Evolutionary conservation across 1,284 basidiomycete species (phyloP).

Genomic region (Boletus semigastroideus): DNA sequence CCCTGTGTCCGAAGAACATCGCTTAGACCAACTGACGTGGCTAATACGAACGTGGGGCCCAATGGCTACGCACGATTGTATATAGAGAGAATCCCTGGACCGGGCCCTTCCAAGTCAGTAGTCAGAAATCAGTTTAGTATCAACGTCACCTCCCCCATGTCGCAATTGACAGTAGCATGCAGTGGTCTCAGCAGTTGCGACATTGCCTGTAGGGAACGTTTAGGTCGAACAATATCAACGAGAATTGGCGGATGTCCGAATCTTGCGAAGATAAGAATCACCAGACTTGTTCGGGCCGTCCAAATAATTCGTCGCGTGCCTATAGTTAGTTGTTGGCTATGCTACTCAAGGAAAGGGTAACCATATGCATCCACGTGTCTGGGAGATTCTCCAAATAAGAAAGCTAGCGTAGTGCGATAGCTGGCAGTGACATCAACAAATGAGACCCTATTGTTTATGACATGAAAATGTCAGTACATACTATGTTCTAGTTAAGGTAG

Average conservation of each 20-base stretch:
- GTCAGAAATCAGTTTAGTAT: neutral
- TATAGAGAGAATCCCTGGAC: conserved; percentile 56
- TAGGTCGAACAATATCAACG: too few species aligned
- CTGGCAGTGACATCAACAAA: too few species aligned
- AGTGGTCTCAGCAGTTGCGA: conserved; percentile 28
- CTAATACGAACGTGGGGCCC: neutral
- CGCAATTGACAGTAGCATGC: conserved; percentile 56
- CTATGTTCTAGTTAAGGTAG: too few species aligned
- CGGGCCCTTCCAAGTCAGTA: conserved; percentile 2
- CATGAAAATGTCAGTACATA: neutral
- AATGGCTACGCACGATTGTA: conserved; percentile 39
- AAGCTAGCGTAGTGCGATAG: too few species aligned
- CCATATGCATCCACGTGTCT: too few species aligned
- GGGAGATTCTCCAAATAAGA: neutral
- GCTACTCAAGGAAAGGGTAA: too few species aligned
- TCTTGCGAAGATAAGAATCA: neutral
- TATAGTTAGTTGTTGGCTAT: neutral
- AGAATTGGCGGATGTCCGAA: neutral
- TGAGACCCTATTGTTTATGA: too few species aligned
- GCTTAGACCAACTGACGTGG: neutral
- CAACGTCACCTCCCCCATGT: conserved; percentile 56
- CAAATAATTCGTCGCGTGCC: neutral
- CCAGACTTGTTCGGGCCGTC: conserved; percentile 7
- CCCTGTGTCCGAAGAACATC: conserved; percentile 37
- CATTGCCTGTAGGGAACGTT: conserved; percentile 13